Percentiles rank a stretch among this genome's conserved stretches.
Evolutionary conservation across 75 land plant species (phyloP).

Genomic region (Larix kaempferi): DNA sequence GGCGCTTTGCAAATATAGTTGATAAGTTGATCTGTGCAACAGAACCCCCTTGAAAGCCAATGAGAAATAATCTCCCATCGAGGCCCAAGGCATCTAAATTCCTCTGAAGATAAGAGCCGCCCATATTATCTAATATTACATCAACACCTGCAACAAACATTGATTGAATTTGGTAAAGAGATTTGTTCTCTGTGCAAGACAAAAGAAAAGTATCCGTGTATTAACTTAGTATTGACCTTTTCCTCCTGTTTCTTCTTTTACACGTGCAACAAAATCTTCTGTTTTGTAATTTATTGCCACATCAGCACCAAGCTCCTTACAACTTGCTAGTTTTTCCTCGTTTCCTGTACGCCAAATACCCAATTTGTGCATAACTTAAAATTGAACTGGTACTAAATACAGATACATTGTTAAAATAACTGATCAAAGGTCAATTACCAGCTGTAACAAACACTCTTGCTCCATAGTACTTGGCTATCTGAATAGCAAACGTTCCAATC

Average conservation of each 20-base stretch:
- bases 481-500: slow-evolving; percentile 90
- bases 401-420: not conserved
- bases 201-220: not conserved
- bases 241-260: slow-evolving; percentile 84
- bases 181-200: not conserved
- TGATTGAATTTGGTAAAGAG: not conserved
- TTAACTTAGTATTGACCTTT: slow-evolving; percentile 16
- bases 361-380: not conserved
- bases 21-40: slow-evolving; percentile 45
- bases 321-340: slow-evolving; percentile 67
- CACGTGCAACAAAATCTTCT: slow-evolving; percentile 86
- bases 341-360: slow-evolving; percentile 41
- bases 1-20: slow-evolving; percentile 58
- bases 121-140: slow-evolving; percentile 85
- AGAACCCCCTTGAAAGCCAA: slow-evolving; percentile 71
- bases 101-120: slow-evolving; percentile 71
- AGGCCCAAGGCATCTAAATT: slow-evolving; percentile 71
- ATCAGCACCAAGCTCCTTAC: slow-evolving; percentile 92
- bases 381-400: not conserved
- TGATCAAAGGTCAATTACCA: slow-evolving; percentile 32
- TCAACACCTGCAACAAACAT: slow-evolving; percentile 67
- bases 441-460: slow-evolving; percentile 78
- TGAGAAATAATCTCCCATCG: slow-evolving; percentile 91
- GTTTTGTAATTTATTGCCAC: slow-evolving; percentile 87
- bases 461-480: slow-evolving; percentile 75